phyloP scores from a whole-genome alignment of 139 green algal species.

The Chlorokybus atmophyticus region DNA sequence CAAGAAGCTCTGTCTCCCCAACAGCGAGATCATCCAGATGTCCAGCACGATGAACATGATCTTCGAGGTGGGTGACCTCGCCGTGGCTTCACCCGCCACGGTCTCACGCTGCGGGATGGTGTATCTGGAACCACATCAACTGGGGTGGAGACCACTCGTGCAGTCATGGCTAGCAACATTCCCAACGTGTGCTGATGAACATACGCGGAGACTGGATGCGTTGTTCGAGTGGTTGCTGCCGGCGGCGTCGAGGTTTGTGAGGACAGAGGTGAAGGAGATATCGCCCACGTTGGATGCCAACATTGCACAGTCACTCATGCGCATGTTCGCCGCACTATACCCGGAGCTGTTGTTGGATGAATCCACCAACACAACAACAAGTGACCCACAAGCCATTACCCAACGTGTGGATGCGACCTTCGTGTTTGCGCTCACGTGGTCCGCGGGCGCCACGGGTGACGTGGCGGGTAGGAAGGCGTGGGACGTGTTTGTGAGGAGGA shows the following conservation, averaged over 20 bases:
- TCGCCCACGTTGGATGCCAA: constrained; percentile 45
- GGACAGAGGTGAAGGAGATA: constrained; percentile 32
- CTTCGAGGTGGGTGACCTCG: constrained; percentile 42
- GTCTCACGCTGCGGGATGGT: constrained; percentile 30
- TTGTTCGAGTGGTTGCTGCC: constrained; percentile 32
- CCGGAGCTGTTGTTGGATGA: constrained; percentile 28
- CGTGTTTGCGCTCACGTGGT: constrained; percentile 43
- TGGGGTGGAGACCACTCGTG: constrained; percentile 17
- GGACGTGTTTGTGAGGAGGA: constrained; percentile 29
- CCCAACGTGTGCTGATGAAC: neutral
- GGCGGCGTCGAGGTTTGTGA: constrained; percentile 16
- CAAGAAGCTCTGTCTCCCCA: constrained; percentile 57
- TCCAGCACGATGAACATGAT: constrained; percentile 39
- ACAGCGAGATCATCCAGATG: constrained; percentile 75
- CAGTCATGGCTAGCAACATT: constrained; percentile 18
- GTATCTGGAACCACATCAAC: constrained; percentile 26
- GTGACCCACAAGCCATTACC: neutral
- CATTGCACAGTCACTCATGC: constrained; percentile 42
- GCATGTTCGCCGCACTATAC: constrained; percentile 30
- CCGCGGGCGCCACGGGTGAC: constrained; percentile 25
- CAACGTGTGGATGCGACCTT: constrained; percentile 31
- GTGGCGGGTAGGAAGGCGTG: constrained; percentile 24
- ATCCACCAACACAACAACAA: constrained; percentile 18
- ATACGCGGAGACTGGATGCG: neutral
- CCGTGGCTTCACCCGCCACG: constrained; percentile 23